These are phyloP conservation scores for Russula vinacea DNA, from an alignment of 768 basidiomycete species.

Conservation along the genomic window DNA sequence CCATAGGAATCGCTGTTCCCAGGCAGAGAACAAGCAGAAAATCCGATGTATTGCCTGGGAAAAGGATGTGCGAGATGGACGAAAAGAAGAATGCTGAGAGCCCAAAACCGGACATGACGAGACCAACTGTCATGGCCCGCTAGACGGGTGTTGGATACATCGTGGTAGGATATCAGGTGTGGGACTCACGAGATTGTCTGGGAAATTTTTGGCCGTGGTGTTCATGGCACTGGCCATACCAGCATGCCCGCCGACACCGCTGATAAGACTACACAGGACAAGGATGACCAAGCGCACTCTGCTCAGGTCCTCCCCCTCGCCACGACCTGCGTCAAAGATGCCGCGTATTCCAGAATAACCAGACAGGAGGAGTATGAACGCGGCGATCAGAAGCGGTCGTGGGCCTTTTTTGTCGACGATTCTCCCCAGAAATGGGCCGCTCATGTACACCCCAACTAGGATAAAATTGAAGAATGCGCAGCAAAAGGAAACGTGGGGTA, in stretches of 20 bases:
- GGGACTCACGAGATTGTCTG: constrained; percentile 58
- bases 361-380: constrained; percentile 55
- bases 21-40: constrained; percentile 73
- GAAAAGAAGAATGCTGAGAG: constrained; percentile 91
- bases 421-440: constrained; percentile 75
- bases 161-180: neutral
- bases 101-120: constrained; percentile 37
- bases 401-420: constrained; percentile 76
- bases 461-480: constrained; percentile 8
- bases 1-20: constrained; percentile 77
- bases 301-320: constrained; percentile 37
- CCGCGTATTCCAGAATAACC: constrained; percentile 75
- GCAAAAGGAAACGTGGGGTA: neutral
- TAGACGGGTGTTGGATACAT: constrained; percentile 33
- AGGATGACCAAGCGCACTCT: constrained; percentile 48
- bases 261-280: constrained; percentile 62
- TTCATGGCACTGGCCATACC: constrained; percentile 73
- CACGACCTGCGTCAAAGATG: constrained; percentile 56
- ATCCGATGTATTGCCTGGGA: constrained; percentile 72
- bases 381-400: constrained; percentile 56
- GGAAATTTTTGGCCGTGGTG: constrained; percentile 78
- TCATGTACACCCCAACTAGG: constrained; percentile 71
- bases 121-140: constrained; percentile 61
- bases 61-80: constrained; percentile 64
- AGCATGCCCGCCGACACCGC: constrained; percentile 73